These are phyloP conservation scores for Hypomontagnella monticulosa DNA, from an alignment of 495 filamentous ascomycete species.

Conservation along the genomic window DNA sequence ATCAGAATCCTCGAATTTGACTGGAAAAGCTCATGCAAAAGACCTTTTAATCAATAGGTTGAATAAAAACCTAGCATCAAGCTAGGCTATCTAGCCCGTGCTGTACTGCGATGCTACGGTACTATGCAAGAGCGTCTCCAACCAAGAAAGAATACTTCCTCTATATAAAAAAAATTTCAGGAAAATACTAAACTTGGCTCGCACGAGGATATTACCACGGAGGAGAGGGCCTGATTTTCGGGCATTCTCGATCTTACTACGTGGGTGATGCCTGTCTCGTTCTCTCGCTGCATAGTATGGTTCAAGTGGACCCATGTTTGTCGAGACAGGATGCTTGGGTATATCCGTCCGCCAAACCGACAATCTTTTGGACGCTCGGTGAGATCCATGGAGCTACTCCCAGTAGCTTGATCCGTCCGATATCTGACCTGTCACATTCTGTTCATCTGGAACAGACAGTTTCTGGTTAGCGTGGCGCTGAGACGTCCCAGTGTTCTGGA, in stretches of 20 bases:
- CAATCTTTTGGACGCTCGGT: constrained; percentile 29
- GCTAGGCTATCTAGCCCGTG: constrained; percentile 22
- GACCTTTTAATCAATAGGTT: constrained; percentile 9
- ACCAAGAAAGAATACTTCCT: constrained; percentile 4
- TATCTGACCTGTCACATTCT: constrained; percentile 38
- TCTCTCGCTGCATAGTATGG: not conserved
- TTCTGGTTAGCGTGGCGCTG: constrained; percentile 35
- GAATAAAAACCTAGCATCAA: constrained; percentile 19
- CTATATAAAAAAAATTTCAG: constrained; percentile 15
- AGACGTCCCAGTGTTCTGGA: constrained; percentile 42
- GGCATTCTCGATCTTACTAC: constrained; percentile 30
- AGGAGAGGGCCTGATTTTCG: constrained; percentile 21
- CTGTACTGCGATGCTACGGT: constrained; percentile 26
- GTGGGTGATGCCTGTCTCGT: constrained; percentile 22
- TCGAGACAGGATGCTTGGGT: constrained; percentile 9
- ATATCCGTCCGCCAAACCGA: constrained; percentile 31
- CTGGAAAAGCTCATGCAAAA: not conserved
- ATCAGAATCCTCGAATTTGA: constrained; percentile 4
- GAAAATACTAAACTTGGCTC: constrained; percentile 17
- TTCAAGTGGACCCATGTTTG: constrained; percentile 24
- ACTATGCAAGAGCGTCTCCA: constrained; percentile 14
- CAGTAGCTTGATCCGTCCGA: constrained; percentile 26
- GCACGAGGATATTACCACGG: constrained; percentile 23
- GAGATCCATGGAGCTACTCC: constrained; percentile 27
- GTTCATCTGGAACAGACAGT: constrained; percentile 23